Base-by-base conservation (phyloP, 2,329 filamentous ascomycete species). In the Ceratocystis destructans region DNA sequence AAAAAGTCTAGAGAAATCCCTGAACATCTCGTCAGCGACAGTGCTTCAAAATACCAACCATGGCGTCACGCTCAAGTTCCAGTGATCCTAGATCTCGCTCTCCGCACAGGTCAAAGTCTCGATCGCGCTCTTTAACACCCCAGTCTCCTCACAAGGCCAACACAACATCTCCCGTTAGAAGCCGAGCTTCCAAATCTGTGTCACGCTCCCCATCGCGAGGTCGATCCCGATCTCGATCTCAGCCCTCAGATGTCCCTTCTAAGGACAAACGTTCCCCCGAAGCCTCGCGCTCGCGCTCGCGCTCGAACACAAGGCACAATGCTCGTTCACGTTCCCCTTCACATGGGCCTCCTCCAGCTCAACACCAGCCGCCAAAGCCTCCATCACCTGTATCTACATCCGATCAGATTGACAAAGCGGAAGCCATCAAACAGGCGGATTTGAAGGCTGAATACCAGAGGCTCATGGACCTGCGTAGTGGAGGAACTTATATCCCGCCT, bases 401-500 rank as follows among this genome's bases (percentile, higher is more conserved):
- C 22, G 63, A 68, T 1, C 61, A 74, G 10, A 77, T 78, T 3
- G 75, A 76, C 64, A 80, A 79, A 69, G 85, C 83, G 61, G 90
- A 89, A 72, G 90, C 90, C 74, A 87, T 92, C 76, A 96, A 95
- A 76, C 90, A 93, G 76, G 89, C 87, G 28, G 86, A 86, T 50
- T 89, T 90, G 55, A 95, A 96, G 78, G 89, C 91, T 70, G 92
- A 96, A 79, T 95, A 96, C 77, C 87, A 95, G 77, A 93, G 93
- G 77, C 83, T 97, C 69, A 79, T 96, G 71, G 94, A 84, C 70
- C 93, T 96, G 84, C 88, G 94, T 70, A 96, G 91, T 61, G 94
- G 94, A 70, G 94, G 94, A 71, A 96, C 91, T 28, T 99, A 99
- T 74, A 96, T 99, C 69, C 94, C 94, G 22, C 94, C 94, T 0